Percentiles rank a stretch among this genome's conserved stretches.
These are phyloP conservation scores for Yamadazyma kanchanaburiensis DNA, from an alignment of 1,139 yeast species.

Conservation along the genomic window DNA sequence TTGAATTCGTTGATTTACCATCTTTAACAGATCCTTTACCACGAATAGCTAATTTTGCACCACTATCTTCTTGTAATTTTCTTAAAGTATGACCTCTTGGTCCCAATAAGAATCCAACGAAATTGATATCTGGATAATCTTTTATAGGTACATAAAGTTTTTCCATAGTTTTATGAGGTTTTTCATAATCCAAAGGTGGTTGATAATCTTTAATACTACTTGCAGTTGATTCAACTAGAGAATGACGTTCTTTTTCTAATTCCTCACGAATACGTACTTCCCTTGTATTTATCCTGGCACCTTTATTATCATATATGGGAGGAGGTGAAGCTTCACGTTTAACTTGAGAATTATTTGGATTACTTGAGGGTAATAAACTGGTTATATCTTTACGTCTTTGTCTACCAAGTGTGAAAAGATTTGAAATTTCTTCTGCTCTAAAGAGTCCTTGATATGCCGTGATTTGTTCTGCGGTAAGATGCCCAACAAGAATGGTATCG, in stretches of 20 bases:
- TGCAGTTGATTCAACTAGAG: conserved; percentile 70
- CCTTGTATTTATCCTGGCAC: conserved; percentile 82
- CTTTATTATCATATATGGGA: conserved; percentile 80
- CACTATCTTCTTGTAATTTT: conserved; percentile 76
- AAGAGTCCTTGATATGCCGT: conserved; percentile 75
- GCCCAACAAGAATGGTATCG: conserved; percentile 44
- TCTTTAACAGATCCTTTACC: conserved; percentile 96
- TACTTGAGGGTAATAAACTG: conserved; percentile 35
- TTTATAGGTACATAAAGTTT: conserved; percentile 82
- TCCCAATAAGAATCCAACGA: conserved; percentile 86
- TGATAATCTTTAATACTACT: conserved; percentile 71
- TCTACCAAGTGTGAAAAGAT: conserved; percentile 43
- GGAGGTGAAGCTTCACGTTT: conserved; percentile 85
- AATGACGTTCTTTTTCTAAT: conserved; percentile 77
- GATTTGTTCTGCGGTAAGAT: conserved; percentile 79
- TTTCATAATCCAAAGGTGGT: conserved; percentile 80
- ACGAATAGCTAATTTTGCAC: conserved; percentile 82
- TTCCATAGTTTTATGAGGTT: conserved; percentile 67
- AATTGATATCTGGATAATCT: conserved; percentile 89
- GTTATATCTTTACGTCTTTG: conserved; percentile 46
- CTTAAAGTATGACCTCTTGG: conserved; percentile 93
- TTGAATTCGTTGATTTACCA: conserved; percentile 52
- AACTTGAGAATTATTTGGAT: conserved; percentile 22
- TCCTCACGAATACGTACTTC: conserved; percentile 61
- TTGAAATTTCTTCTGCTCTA: conserved; percentile 74